Base-by-base conservation (phyloP, 1,284 basidiomycete species). In the Schizophyllum amplum region DNA sequence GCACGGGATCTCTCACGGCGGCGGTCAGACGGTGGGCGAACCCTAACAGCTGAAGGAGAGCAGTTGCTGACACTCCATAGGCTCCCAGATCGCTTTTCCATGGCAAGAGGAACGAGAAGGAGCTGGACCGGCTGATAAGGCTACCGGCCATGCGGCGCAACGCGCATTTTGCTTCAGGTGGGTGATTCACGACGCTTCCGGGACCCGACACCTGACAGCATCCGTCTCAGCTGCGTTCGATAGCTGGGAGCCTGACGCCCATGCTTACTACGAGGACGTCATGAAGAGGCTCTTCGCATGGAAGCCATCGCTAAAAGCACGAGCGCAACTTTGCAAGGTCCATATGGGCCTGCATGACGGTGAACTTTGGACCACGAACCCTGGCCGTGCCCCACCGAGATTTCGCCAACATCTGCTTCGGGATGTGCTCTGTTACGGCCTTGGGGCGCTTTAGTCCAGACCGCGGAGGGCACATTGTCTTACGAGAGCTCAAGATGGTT, bases 371-470 rank as follows among this genome's bases (percentile, higher is more conserved):
- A 11, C 57, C 54, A 2, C 26, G 42, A 6, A 27, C 33, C 11
- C 24, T n/a, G 33, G 25, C 50, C 13, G 22, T 13, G 17, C 11
- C 20, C 24, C 33, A 55, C 25, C 27, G 24, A 20, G 53, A 53
- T 21, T 33, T n/a, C 50, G 50, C 6, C 48, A 23, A 33, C 23
- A 23, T 47, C 20, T 24, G 24, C 13, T 53, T 47, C 51, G 51
- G 47, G 6, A 33, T 61, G 60, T 57, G 53, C 57, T 61, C 62
- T 53, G 59, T 20, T 22, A 17, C 20, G 1, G 53, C 51, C 7
- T 27, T 55, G 23, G 59, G 53, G 5, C 26, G 42, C 22, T 58
- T 50, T 22, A 47, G 58, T 47, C 24, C 46, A 2, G 53, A 21
- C 15, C 47, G 46, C 21, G 55, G 58, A 5, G 53, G 55, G 9